These are phyloP conservation scores for Fusarium equiseti DNA, from an alignment of 2,329 filamentous ascomycete genomes.

Conservation along the genomic window DNA sequence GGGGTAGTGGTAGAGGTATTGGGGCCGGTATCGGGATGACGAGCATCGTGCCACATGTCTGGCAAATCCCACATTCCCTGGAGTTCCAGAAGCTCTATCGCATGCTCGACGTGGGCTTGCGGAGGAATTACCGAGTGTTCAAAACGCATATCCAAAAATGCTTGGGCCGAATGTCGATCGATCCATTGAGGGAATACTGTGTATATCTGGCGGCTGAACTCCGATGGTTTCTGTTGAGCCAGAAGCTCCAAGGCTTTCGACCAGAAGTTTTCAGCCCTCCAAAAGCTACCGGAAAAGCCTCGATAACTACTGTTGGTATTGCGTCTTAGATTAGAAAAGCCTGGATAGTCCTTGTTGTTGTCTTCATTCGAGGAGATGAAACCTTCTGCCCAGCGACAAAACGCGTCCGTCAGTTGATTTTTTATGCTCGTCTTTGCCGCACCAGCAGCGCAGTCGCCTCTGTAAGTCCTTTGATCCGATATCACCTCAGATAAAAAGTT, in stretches of 20 bases:
- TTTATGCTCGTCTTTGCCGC: too few relatives aligned
- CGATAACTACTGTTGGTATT: too few relatives aligned
- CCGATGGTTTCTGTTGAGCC: rapidly evolving
- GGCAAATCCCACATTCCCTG: neutral
- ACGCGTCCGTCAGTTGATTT: too few relatives aligned
- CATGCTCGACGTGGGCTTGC: rapidly evolving
- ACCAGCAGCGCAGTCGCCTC: too few relatives aligned
- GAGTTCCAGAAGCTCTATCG: neutral
- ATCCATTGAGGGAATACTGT: rapidly evolving
- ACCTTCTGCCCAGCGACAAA: too few relatives aligned
- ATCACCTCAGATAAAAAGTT: too few relatives aligned
- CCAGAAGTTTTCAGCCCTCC: neutral
- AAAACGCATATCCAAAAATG: neutral
- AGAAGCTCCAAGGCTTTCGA: neutral
- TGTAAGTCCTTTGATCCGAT: too few relatives aligned
- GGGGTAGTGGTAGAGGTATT: too few relatives aligned
- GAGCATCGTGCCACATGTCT: neutral
- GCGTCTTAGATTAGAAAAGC: too few relatives aligned
- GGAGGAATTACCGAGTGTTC: conserved; percentile 1
- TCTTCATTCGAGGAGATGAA: too few relatives aligned
- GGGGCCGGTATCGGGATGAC: too few relatives aligned
- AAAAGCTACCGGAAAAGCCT: neutral
- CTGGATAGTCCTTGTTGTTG: too few relatives aligned
- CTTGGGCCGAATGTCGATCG: rapidly evolving
- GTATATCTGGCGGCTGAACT: neutral